Base-by-base conservation (phyloP, 352 stramenopile genomes). In the Phytophthora cactorum region DNA sequence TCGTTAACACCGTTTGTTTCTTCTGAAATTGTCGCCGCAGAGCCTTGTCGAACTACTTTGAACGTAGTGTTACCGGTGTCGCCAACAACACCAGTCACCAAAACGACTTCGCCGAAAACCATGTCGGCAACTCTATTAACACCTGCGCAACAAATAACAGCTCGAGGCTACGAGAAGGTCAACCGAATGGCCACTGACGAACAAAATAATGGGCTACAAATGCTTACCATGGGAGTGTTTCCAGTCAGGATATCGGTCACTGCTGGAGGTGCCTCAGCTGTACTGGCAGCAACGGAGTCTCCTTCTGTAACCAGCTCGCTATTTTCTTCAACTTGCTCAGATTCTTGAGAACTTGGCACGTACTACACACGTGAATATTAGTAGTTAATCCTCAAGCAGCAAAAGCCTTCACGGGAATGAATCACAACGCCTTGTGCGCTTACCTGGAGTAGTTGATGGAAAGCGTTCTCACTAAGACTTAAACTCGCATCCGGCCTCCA, bases 21-120 rank as follows among this genome's bases (percentile, higher is more conserved):
- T 58, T 89, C 83, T 5, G 79, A 70, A n/a, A 91, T 76, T 27
- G 70, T 84, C 6, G 62, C 59, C 2, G 54, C 27, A 5, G 66
- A 59, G 27, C 76, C 72, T 36, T 88, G 66, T 14, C 72, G 70
- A 14, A 70, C 38, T 4, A 77, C 47, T 57, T 90, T 91, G 65
- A 91, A 63, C 14, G 60, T 85, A 31, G 74, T 69, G 34, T 74
- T 88, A 22, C 81, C 79, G 7, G 65, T 52, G 22, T 92, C 84
- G 2, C 76, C 78, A 10, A 90, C 70, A 41, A 92, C 65, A 4
- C 79, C 77, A 7, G 52, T 72, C 34, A 92, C 41, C 6, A 87
- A 29, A 2, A 71, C 78, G 2, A 71, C 61, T 70, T 91, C 79
- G 11, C 79, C 57, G 11, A 73, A 78, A 50, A 59, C 25, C 12